Evolutionary conservation across 306 rosid species (phyloP), one percentile per base, ranked within the genome.

Genomic region (Gastrolobium bilobum): DNA sequence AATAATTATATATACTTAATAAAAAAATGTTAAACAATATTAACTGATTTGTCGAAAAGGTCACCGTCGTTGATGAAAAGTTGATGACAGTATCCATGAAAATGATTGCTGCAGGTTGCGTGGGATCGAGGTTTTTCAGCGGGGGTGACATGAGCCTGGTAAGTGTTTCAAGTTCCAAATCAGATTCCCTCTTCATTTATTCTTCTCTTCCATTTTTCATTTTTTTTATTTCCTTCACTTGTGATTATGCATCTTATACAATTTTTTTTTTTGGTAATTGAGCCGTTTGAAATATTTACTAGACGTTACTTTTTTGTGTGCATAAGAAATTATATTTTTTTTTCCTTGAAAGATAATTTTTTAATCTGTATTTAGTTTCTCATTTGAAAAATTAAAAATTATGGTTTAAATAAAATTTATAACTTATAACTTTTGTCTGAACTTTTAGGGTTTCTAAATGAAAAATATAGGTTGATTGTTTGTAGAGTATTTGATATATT

Each of bases 101-200:
- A 53, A n/a, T 64, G 13, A 56, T 44, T 5, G 58, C 64, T 34
- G 86, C 88, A 93, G 98, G 84, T 44, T 91, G 98, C 64, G 68
- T 82, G 8, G 86, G 94, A 79, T 85, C 90, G 88, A 90, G 85
- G 61, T 63, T 91, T 74, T 84, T 89, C 83, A 54, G 86, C 70
- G 85, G 87, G 59, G 63, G 72, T 37, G 93, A 85, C 90, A 73
- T 88, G 6, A 80, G 92, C 39, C 69, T 72, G 87, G 98, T 93
- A 71, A 87, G 91, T 84, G 20, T 57, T 80, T 82, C 13, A 47
- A 13, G 1, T 51, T 51, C 42, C 34, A 42, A 61, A 52, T 81
- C 26, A 72, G 38, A 73, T 14, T 75, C 71, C 78, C 79, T 73
- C 61, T 42, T 3, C 4, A 2, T 10, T 26, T 61, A 10, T 35